phyloP scores from a whole-genome alignment of 768 basidiomycete species.

The Russula sp. region DNA sequence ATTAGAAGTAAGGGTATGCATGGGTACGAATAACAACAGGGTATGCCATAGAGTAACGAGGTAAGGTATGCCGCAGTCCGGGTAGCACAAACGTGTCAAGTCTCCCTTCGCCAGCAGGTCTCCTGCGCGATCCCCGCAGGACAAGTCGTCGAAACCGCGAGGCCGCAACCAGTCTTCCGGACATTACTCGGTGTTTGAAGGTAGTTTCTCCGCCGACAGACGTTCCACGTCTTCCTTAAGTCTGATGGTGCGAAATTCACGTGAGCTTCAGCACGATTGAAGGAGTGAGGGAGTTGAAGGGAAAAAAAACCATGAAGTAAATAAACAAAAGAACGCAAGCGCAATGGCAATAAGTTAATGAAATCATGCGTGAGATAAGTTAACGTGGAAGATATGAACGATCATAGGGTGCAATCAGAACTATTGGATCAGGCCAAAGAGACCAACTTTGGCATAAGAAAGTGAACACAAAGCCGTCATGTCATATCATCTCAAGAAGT shows the following conservation, averaged over 20 bases:
- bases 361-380: constrained; percentile 3
- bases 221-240: constrained; percentile 61
- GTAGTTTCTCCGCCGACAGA: constrained; percentile 35
- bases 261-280: constrained; percentile 15
- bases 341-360: constrained; percentile 26
- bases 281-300: not conserved
- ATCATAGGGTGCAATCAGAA: constrained; percentile 4
- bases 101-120: constrained; percentile 6
- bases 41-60: constrained; percentile 22
- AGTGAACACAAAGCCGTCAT: constrained; percentile 6
- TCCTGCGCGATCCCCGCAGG: constrained; percentile 7
- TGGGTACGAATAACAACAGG: constrained; percentile 24
- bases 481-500: constrained; percentile 19
- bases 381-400: not conserved
- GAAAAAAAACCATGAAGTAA: not conserved
- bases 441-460: constrained; percentile 24
- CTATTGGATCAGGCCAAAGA: not conserved
- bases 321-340: not conserved
- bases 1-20: constrained; percentile 17
- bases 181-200: constrained; percentile 14
- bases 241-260: constrained; percentile 35
- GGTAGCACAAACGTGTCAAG: constrained; percentile 19
- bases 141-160: constrained; percentile 5
- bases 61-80: constrained; percentile 14
- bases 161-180: constrained; percentile 9